Conservation (phyloP, 1,284 basidiomycete species). For the Puccinia hordei region DNA sequence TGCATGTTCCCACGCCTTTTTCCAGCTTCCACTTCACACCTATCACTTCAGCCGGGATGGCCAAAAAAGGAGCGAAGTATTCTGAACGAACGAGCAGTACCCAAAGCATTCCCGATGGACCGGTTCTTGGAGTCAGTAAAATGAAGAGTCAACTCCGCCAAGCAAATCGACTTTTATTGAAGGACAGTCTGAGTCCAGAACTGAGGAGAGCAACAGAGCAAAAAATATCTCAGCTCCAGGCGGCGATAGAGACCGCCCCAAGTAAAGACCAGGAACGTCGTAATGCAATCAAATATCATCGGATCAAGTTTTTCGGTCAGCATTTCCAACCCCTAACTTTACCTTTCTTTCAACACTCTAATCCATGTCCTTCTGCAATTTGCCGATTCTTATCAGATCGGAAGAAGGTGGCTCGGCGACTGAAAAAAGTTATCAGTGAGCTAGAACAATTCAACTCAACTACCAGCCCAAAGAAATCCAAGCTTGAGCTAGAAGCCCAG, state of each 20-base stretch:
- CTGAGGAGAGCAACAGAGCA: slow-evolving; percentile 23
- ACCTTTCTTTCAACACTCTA: not conserved
- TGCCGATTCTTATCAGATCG: slow-evolving; percentile 4
- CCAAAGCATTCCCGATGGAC: not conserved
- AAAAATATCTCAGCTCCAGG: slow-evolving; percentile 25
- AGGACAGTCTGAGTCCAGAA: slow-evolving; percentile 30
- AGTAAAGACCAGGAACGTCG: slow-evolving; percentile 40
- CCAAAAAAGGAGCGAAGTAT: slow-evolving; percentile 62
- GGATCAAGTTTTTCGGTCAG: slow-evolving; percentile 47
- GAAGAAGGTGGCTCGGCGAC: slow-evolving; percentile 35
- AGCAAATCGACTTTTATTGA: slow-evolving; percentile 38
- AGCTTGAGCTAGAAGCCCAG: slow-evolving; percentile 23
- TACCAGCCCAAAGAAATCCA: not conserved
- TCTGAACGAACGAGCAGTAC: slow-evolving; percentile 68
- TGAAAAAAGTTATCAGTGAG: slow-evolving; percentile 34
- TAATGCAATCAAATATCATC: slow-evolving; percentile 48
- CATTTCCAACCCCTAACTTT: not conserved
- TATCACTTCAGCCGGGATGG: not conserved
- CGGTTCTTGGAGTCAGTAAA: slow-evolving; percentile 27
- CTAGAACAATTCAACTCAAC: slow-evolving; percentile 15
- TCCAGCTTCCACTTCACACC: not conserved
- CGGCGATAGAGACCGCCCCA: slow-evolving; percentile 4
- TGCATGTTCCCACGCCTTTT: too few species aligned
- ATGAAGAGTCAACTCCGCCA: slow-evolving; percentile 50
- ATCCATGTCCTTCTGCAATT: not conserved